Evolutionary conservation across 2,329 filamentous ascomycete species (phyloP), one percentile per base, ranked within the genome.

Genomic region (Apiospora rasikravindrae): DNA sequence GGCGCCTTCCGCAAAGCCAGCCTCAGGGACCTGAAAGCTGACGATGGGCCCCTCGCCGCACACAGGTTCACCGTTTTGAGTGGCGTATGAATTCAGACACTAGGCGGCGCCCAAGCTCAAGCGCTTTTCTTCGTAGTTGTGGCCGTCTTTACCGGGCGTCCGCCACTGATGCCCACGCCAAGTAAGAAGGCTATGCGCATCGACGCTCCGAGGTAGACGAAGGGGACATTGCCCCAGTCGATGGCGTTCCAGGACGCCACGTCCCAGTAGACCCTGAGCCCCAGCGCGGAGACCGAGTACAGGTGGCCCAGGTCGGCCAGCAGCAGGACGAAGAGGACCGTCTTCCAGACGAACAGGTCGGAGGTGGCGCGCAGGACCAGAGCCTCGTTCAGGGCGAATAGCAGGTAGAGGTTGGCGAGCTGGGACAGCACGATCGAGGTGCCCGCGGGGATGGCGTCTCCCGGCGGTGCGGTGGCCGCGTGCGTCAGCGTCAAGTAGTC

Each of bases 291-390:
- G 73, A 95, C 86, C 47, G 90, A 90, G 81, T 91, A 93, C 71
- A 95, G 82, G 81, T 95, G 93, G 4, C 93, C 93, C 45, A 94
- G 80, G 80, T 96, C 93, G n/a, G 92, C 93, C 22, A 95, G 80
- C 44, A 95, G 86, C 72, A 95, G 83, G 49, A 88, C 90, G 66
- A 92, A 82, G 5, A 95, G 84, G 37, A 95, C 85, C 0, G 88
- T 86, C 75, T 84, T 86, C 93, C 93, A 96, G 72, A 96, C 93
- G 33, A 86, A 85, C 45, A 91, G 78, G 82, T 95, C 91, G 69
- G 84, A 83, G 8, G 93, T 94, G 22, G 88, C 86, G 57, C 94
- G 90, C 75, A 96, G 86, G 16, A 96, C 91, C 33, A 94, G 82
- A 1, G 92, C 92, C 83, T 96, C 93, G 83, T 93, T 94, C 77